phyloP scores from a whole-genome alignment of 176 grass and related monocot species.

The Triticum urartu region DNA sequence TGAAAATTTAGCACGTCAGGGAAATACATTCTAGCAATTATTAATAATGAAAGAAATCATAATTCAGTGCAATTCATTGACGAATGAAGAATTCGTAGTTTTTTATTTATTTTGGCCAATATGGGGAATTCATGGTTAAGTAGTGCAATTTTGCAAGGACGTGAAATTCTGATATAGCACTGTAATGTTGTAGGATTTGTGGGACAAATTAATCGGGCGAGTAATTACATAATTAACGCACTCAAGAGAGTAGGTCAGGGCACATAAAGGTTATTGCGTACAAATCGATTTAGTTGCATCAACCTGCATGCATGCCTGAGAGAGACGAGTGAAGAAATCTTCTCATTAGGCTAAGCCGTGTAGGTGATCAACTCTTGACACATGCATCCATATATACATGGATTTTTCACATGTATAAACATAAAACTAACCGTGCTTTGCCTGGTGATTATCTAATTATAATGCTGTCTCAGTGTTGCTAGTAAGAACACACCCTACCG shows the following conservation, averaged over 20 bases:
- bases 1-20: neutral
- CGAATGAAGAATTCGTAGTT: neutral
- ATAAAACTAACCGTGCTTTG: constrained; percentile 18
- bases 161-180: neutral
- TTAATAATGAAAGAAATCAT: neutral
- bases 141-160: neutral
- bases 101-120: neutral
- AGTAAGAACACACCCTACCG: neutral
- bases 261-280: constrained; percentile 18
- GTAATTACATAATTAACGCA: neutral
- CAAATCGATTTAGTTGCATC: constrained; percentile 20
- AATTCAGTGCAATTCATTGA: neutral
- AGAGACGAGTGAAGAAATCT: neutral
- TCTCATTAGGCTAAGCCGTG: constrained; percentile 16
- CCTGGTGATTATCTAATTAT: neutral
- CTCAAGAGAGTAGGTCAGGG: neutral
- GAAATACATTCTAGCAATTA: neutral
- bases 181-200: neutral
- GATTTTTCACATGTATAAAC: constrained; percentile 17
- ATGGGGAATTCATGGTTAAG: neutral
- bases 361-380: constrained; percentile 64
- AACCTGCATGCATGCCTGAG: constrained; percentile 3
- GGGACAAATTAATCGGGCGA: neutral
- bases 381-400: constrained; percentile 4
- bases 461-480: neutral